A percentile compares a stretch with the other conserved stretches of the same genome.
phyloP scores from a whole-genome alignment of 257 asterid genomes.

The Haberlea rhodopensis region DNA sequence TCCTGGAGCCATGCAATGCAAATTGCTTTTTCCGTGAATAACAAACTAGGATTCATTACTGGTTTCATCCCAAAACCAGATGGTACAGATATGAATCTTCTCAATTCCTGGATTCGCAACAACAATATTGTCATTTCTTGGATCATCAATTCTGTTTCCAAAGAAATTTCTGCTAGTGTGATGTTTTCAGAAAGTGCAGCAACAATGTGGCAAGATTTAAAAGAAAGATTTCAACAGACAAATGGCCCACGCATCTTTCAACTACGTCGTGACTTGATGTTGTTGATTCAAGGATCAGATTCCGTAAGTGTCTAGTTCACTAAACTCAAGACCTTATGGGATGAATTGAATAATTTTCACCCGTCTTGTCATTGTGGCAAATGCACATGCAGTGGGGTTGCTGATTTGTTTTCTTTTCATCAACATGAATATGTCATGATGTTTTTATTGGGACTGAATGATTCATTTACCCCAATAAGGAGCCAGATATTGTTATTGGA shows the following conservation, averaged over 20 bases:
- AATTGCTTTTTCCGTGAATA: not conserved
- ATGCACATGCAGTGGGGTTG: not conserved
- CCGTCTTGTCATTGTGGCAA: constrained; percentile 4
- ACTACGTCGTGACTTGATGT: not conserved
- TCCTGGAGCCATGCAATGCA: not conserved
- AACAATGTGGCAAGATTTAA: not conserved
- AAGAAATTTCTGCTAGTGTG: not conserved
- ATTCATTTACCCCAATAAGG: not conserved
- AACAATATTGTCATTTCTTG: not conserved
- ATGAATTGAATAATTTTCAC: not conserved
- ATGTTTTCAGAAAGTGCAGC: not conserved
- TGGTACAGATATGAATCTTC: not conserved
- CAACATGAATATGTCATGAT: not conserved
- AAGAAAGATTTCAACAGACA: no score
- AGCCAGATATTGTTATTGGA: not conserved
- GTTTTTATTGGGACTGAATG: constrained; percentile 9
- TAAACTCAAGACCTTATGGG: not conserved
- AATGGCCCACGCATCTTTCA: not conserved
- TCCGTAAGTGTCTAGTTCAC: not conserved
- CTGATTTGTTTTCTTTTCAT: not conserved
- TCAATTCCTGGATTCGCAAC: not conserved
- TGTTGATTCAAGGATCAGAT: not conserved
- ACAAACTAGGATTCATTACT: not conserved
- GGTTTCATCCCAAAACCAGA: not conserved
- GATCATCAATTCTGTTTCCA: no score